phyloP scores from a whole-genome alignment of 129 eudicot genomes.

The Escallonia herrerae region DNA sequence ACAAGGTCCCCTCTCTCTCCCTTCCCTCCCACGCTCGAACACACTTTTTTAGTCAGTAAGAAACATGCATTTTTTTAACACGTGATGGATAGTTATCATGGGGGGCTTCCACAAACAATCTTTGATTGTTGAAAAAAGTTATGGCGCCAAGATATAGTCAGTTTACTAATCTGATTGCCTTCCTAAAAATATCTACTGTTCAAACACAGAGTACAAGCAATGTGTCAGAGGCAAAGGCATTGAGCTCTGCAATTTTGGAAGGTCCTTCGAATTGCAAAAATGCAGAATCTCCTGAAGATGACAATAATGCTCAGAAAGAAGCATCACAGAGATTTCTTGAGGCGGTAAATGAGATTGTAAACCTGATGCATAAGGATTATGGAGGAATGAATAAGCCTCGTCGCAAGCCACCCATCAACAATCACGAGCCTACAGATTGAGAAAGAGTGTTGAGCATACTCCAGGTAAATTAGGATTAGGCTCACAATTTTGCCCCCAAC shows the following conservation, averaged over 20 bases:
- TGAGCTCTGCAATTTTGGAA: neutral
- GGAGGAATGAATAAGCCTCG: slow-evolving; percentile 31
- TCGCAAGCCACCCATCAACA: slow-evolving; percentile 74
- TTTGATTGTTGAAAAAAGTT: no score
- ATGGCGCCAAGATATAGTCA: no score
- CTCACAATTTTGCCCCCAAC: slow-evolving; percentile 71
- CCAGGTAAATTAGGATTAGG: slow-evolving; percentile 36
- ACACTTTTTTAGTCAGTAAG: no score
- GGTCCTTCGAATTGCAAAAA: neutral
- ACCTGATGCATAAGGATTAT: slow-evolving; percentile 63
- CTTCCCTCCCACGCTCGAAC: no score
- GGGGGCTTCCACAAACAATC: no score
- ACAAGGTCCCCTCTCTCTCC: slow-evolving; percentile 22
- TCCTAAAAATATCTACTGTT: neutral
- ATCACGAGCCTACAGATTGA: slow-evolving; percentile 52
- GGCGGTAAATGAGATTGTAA: slow-evolving; percentile 48
- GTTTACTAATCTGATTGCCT: no score
- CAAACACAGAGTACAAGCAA: neutral
- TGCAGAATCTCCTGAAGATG: no score
- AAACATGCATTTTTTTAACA: no score
- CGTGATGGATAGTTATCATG: no score
- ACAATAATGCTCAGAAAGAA: slow-evolving; percentile 7
- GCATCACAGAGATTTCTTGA: slow-evolving; percentile 30
- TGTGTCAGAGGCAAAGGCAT: neutral
- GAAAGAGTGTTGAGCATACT: neutral